phyloP scores from a whole-genome alignment of 2,329 filamentous ascomycete genomes.

The Botrytis aclada region DNA sequence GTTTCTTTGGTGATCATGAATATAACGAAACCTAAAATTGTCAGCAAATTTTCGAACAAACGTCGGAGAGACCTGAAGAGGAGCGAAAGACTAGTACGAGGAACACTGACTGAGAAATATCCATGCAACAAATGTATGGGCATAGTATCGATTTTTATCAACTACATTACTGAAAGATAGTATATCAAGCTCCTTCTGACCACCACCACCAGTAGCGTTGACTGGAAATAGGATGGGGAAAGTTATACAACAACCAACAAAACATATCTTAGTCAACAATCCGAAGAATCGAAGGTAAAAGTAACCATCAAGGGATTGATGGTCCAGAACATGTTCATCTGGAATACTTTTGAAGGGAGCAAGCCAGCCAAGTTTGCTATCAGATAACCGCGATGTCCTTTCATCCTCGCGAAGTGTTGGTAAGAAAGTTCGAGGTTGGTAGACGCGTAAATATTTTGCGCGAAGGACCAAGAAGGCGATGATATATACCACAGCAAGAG shows the following conservation, averaged over 20 bases:
- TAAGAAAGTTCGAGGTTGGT: conserved; percentile 53
- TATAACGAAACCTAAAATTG: conserved; percentile 65
- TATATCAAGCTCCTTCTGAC: conserved; percentile 65
- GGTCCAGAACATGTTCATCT: conserved; percentile 79
- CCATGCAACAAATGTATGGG: conserved; percentile 77
- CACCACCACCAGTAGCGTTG: conserved; percentile 76
- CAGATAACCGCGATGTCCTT: conserved; percentile 57
- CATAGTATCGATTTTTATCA: conserved; percentile 66
- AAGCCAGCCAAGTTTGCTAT: conserved; percentile 64
- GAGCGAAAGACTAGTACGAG: background rate
- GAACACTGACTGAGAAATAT: conserved; percentile 58
- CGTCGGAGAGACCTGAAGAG: no score
- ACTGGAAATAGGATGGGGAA: conserved; percentile 79
- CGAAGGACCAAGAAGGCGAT: conserved; percentile 48
- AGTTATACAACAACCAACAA: conserved; percentile 78
- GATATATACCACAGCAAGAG: conserved; percentile 43
- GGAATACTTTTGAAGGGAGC: conserved; percentile 54
- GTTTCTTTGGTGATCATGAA: conserved; percentile 83
- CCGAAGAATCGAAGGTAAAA: conserved; percentile 86
- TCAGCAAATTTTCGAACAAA: conserved; percentile 3
- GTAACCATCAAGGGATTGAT: conserved; percentile 88
- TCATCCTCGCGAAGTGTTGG: conserved; percentile 48
- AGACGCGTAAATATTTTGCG: conserved; percentile 46
- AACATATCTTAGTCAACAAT: conserved; percentile 70
- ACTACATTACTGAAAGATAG: conserved; percentile 78